Evolutionary conservation across 2,329 filamentous ascomycete species (phyloP).

Genomic region (Fusarium heterosporum): DNA sequence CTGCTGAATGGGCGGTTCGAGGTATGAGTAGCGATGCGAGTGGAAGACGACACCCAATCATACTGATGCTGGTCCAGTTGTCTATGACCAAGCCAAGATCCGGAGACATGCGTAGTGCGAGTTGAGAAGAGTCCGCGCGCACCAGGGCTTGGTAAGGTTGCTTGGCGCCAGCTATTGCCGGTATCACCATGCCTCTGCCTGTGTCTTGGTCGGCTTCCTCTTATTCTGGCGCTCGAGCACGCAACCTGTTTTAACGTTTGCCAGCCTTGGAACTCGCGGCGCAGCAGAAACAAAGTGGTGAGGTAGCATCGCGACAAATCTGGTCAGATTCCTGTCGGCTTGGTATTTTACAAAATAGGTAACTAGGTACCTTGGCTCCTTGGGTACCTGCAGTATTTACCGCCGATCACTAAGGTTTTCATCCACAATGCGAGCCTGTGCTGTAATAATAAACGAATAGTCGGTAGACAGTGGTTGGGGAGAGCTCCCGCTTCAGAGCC

Average conservation of each 20-base stretch:
- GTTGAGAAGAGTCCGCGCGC: constrained; percentile 31
- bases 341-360: constrained; percentile 3
- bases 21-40: constrained; percentile 11
- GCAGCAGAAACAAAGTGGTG: not conserved
- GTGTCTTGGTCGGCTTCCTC: not conserved
- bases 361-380: not conserved
- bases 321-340: constrained; percentile 8
- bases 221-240: constrained; percentile 11
- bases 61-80: constrained; percentile 29
- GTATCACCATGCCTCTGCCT: constrained; percentile 27
- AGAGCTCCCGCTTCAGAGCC: constrained; percentile 23
- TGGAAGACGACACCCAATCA: constrained; percentile 30
- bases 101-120: constrained; percentile 40
- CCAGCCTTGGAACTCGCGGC: constrained; percentile 14
- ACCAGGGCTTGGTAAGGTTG: constrained; percentile 20
- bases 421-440: constrained; percentile 10
- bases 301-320: constrained; percentile 6
- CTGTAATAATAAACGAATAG: constrained; percentile 11
- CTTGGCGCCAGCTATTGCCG: constrained; percentile 35
- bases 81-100: constrained; percentile 43
- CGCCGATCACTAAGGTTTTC: constrained; percentile 11
- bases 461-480: constrained; percentile 35
- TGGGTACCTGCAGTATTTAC: constrained; percentile 33
- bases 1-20: constrained; percentile 16
- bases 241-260: constrained; percentile 1